Evolutionary conservation across 371 early-diverging fungal species (phyloP).

Genomic region (Umbelopsis sp.): DNA sequence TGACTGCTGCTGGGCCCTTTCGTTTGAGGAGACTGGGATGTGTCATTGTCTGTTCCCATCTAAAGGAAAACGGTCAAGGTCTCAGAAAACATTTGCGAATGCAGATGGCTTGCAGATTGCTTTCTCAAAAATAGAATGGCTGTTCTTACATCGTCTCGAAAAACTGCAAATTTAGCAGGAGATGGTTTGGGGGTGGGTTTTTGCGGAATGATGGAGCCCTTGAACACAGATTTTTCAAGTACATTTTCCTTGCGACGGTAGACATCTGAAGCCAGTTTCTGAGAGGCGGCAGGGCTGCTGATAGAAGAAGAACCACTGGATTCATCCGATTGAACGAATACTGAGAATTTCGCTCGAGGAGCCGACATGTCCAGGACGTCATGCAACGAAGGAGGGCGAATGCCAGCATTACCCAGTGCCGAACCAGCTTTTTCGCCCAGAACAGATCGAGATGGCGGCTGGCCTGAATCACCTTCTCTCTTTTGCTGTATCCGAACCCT

Average conservation of each 20-base stretch:
- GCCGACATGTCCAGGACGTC: neutral
- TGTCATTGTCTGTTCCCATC: neutral
- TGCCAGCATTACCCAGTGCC: constrained; percentile 10
- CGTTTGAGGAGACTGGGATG: neutral
- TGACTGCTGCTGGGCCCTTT: neutral
- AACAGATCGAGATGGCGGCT: constrained; percentile 20
- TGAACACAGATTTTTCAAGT: constrained; percentile 47
- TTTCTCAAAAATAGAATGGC: too few relatives aligned
- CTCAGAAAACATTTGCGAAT: too few relatives aligned
- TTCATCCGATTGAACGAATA: constrained; percentile 18
- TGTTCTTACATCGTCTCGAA: constrained; percentile 35
- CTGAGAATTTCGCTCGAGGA: constrained; percentile 21
- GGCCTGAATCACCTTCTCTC: constrained; percentile 22
- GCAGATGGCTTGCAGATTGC: too few relatives aligned
- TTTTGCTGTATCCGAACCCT: constrained; percentile 28
- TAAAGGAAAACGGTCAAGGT: neutral
- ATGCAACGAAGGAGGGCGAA: neutral
- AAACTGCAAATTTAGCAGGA: constrained; percentile 43
- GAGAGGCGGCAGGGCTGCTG: constrained; percentile 30
- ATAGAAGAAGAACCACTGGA: constrained; percentile 29
- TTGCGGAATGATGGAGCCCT: constrained; percentile 54
- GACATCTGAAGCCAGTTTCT: constrained; percentile 18
- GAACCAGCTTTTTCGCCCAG: neutral
- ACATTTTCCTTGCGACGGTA: constrained; percentile 55
- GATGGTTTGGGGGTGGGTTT: constrained; percentile 24